Conservation (phyloP, 108 stramenopile species). For the Cylindrotheca closterium region DNA sequence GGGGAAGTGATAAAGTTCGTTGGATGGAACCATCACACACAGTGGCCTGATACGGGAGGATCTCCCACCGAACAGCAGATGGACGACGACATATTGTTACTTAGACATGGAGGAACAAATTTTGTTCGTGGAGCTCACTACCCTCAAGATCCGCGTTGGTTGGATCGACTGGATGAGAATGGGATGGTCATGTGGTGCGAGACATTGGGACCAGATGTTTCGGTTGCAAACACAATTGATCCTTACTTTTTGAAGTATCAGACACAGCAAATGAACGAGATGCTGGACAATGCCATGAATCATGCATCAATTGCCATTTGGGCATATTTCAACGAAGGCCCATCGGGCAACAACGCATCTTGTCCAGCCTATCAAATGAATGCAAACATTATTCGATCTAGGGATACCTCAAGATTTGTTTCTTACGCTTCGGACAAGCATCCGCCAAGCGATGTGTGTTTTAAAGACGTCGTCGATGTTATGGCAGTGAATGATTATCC, state of each 20-base stretch:
- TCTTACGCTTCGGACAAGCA: conserved; percentile 33
- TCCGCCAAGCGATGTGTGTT: conserved; percentile 25
- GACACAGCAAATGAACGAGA: conserved; percentile 37
- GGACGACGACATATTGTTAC: conserved; percentile 23
- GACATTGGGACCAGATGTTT: conserved; percentile 38
- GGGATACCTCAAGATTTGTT: conserved; percentile 33
- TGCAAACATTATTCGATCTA: conserved; percentile 13
- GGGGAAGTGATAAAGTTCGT: conserved; percentile 38
- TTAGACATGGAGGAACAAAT: conserved; percentile 29
- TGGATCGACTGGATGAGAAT: conserved; percentile 41
- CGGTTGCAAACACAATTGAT: conserved; percentile 16
- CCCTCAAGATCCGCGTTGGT: conserved; percentile 49
- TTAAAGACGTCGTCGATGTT: conserved; percentile 14
- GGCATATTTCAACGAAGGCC: conserved; percentile 52
- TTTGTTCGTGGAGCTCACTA: conserved; percentile 51
- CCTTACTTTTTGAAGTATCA: conserved; percentile 30
- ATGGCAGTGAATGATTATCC: conserved; percentile 42
- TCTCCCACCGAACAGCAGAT: conserved; percentile 36
- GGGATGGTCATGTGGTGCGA: conserved; percentile 48
- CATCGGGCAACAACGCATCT: conserved; percentile 10
- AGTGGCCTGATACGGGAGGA: conserved; percentile 40
- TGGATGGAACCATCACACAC: conserved; percentile 52
- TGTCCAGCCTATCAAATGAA: conserved; percentile 33
- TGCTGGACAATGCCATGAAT: conserved; percentile 44
- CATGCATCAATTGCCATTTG: conserved; percentile 47